Conservation (phyloP, 352 stramenopile genomes). For the Phytophthora ramorum region DNA sequence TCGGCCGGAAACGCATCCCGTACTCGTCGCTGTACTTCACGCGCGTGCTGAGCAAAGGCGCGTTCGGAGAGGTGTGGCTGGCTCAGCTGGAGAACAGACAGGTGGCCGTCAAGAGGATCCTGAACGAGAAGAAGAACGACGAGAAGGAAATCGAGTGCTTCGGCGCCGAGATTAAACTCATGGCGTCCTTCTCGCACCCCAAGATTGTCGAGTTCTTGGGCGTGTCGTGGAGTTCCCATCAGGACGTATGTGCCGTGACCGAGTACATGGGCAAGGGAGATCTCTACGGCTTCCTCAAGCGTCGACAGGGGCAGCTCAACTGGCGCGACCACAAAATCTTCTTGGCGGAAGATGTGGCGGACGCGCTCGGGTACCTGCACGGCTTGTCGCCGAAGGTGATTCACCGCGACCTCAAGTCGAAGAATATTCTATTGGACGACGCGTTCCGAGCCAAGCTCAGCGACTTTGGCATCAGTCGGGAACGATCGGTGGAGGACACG, state of each 20-base stretch:
- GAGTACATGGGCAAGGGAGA: conserved; percentile 88
- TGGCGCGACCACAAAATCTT: conserved; percentile 82
- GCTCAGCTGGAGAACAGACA: conserved; percentile 80
- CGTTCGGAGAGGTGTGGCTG: conserved; percentile 89
- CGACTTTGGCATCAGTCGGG: conserved; percentile 82
- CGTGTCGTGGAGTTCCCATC: conserved; percentile 73
- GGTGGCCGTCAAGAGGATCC: conserved; percentile 84
- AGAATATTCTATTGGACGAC: conserved; percentile 80
- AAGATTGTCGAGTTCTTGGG: conserved; percentile 88
- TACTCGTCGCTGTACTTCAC: conserved; percentile 85
- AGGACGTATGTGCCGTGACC: conserved; percentile 78
- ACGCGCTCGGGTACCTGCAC: conserved; percentile 79
- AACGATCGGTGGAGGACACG: conserved; percentile 80
- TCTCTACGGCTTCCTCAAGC: conserved; percentile 77
- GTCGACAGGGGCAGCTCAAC: conserved; percentile 67
- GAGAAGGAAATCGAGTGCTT: conserved; percentile 89
- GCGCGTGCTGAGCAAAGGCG: conserved; percentile 84
- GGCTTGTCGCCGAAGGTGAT: conserved; percentile 79
- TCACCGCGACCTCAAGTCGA: conserved; percentile 81
- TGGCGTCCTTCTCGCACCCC: conserved; percentile 79
- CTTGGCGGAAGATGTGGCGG: conserved; percentile 73
- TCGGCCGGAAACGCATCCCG: conserved; percentile 61
- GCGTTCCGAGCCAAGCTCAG: conserved; percentile 70
- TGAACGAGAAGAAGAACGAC: conserved; percentile 84
- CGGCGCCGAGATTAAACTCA: conserved; percentile 86